phyloP scores from a whole-genome alignment of 2,329 filamentous ascomycete genomes.

The Scortechinia acanthostroma region DNA sequence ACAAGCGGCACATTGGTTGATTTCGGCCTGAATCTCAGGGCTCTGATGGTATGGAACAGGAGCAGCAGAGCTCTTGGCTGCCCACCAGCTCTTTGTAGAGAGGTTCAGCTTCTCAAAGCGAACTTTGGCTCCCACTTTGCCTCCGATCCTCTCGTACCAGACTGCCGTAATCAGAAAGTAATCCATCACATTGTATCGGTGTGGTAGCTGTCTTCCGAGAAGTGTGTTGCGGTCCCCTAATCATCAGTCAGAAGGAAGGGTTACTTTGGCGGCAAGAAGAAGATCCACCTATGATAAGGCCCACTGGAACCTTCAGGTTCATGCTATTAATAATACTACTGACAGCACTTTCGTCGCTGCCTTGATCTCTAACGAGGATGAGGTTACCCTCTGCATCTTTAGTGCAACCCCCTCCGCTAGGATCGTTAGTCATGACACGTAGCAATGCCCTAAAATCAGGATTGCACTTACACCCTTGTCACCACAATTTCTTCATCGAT shows the following conservation, averaged over 20 bases:
- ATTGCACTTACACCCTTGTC: conserved; percentile 25
- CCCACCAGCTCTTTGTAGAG: neutral
- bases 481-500: conserved; percentile 25
- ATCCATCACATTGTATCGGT: conserved; percentile 42
- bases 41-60: neutral
- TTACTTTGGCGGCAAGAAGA: conserved; percentile 3
- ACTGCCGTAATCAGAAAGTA: conserved; percentile 44
- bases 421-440: conserved; percentile 6
- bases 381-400: conserved; percentile 27
- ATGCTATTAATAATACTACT: conserved; percentile 32
- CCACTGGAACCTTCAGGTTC: conserved; percentile 32
- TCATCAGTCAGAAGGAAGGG: conserved; percentile 9
- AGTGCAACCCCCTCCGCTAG: conserved; percentile 34
- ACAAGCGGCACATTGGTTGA: neutral
- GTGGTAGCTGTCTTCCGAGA: conserved; percentile 31
- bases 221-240: conserved; percentile 31
- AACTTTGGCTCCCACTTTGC: conserved; percentile 31
- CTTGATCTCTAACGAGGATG: conserved; percentile 30
- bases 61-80: neutral
- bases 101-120: conserved; percentile 8
- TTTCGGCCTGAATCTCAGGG: neutral
- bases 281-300: conserved; percentile 25
- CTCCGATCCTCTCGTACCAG: conserved; percentile 40
- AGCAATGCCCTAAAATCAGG: neutral
- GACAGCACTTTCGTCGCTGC: conserved; percentile 18